Evolutionary conservation across 306 rosid genomes (phyloP).

Genomic region (Alnus rubra): DNA sequence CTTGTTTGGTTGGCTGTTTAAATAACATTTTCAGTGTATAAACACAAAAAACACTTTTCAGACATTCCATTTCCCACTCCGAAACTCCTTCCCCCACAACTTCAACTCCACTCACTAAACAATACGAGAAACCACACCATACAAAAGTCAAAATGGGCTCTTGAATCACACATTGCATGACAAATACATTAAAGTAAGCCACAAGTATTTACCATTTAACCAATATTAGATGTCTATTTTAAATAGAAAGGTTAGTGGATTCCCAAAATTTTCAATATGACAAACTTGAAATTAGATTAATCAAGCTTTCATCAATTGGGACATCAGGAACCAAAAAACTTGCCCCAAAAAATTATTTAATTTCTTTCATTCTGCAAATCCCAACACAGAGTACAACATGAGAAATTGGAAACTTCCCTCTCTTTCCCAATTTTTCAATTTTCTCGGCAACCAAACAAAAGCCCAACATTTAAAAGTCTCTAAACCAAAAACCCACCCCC

Average conservation of each 20-base stretch:
- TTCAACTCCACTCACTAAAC: slow-evolving; percentile 38
- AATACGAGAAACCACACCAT: slow-evolving; percentile 22
- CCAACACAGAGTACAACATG: slow-evolving; percentile 8
- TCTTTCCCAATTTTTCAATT: background rate
- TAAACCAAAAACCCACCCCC: slow-evolving; percentile 42
- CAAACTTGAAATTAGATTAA: background rate
- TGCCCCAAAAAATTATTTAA: slow-evolving; percentile 1
- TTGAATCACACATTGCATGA: slow-evolving; percentile 28
- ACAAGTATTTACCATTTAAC: background rate
- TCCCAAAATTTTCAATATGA: background rate
- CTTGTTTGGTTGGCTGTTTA: too few relatives aligned
- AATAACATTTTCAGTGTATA: too few relatives aligned
- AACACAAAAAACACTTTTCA: too few relatives aligned
- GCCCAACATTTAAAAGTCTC: slow-evolving; percentile 17
- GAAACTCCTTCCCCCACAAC: slow-evolving; percentile 43
- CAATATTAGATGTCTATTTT: background rate
- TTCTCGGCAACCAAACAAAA: slow-evolving; percentile 22
- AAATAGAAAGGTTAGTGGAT: background rate
- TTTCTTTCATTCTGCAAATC: slow-evolving; percentile 10
- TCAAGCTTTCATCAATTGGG: slow-evolving; percentile 16
- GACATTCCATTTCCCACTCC: slow-evolving; percentile 58
- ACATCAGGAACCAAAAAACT: slow-evolving; percentile 13
- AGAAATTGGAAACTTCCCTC: slow-evolving; percentile 3
- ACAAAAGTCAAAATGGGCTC: slow-evolving; percentile 15
- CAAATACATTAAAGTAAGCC: slow-evolving; percentile 15